Evolutionary conservation across 805 yeast species (phyloP).

Genomic region (Wickerhamiella sergipiensis): DNA sequence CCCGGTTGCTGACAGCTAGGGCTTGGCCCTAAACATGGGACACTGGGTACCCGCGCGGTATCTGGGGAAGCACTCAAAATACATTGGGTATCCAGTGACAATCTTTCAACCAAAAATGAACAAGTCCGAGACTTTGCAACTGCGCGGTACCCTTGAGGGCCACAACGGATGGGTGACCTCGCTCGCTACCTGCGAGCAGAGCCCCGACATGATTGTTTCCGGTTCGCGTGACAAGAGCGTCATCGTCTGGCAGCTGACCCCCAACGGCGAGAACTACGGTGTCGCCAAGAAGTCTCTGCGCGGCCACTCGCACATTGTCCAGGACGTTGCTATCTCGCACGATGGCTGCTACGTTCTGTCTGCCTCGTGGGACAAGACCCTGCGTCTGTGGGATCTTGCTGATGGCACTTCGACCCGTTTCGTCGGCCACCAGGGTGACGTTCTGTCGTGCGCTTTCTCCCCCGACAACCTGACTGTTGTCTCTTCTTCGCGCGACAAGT

Average conservation of each 20-base stretch:
- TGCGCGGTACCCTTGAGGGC: constrained; percentile 99
- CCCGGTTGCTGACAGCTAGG: constrained; percentile 1
- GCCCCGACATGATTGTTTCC: constrained; percentile 96
- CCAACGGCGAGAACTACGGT: constrained; percentile 96
- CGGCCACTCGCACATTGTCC: constrained; percentile 99
- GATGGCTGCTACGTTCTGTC: constrained; percentile 97
- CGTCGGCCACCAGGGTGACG: constrained; percentile 97
- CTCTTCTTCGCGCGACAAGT: constrained; percentile 97
- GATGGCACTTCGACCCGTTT: constrained; percentile 91
- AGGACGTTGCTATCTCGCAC: constrained; percentile 93
- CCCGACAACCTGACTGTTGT: constrained; percentile 95
- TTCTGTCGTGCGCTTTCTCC: constrained; percentile 91
- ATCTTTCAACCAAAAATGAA: constrained; percentile 16
- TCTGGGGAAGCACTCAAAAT: constrained; percentile 8
- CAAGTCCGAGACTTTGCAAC: constrained; percentile 78
- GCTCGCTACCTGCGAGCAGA: constrained; percentile 92
- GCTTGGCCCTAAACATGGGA: constrained; percentile 2
- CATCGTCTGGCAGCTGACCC: constrained; percentile 94
- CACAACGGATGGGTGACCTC: constrained; percentile 78
- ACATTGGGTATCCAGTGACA: background rate
- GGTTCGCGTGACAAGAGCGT: constrained; percentile 98
- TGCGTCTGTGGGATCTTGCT: constrained; percentile 95
- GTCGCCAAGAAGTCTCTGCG: constrained; percentile 92
- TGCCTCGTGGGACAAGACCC: constrained; percentile 98
- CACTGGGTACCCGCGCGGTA: constrained; percentile 8